These are phyloP conservation scores for Dryas drummondii DNA, from an alignment of 306 rosid genomes.

Conservation along the genomic window DNA sequence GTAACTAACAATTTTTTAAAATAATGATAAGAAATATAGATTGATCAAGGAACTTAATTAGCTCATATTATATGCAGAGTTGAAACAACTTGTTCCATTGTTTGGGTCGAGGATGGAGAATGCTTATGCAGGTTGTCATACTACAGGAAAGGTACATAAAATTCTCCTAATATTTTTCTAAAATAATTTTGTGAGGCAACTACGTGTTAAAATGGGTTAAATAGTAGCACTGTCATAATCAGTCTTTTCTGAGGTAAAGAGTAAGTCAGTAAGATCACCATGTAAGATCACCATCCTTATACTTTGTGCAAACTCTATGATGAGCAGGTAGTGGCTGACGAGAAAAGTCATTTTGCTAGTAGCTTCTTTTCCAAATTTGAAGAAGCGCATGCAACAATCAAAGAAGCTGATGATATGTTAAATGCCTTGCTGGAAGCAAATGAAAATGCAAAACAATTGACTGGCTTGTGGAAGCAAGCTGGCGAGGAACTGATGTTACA, in stretches of 20 bases:
- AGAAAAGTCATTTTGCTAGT: constrained; percentile 32
- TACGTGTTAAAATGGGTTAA: not conserved
- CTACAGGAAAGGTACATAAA: constrained; percentile 46
- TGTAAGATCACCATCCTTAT: constrained; percentile 21
- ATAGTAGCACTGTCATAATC: not conserved
- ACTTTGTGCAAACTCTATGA: constrained; percentile 26
- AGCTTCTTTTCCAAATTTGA: constrained; percentile 61
- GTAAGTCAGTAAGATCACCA: not conserved
- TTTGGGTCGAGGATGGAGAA: constrained; percentile 31
- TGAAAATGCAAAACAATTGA: constrained; percentile 66
- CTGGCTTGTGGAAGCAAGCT: constrained; percentile 62
- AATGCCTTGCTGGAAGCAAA: constrained; percentile 77
- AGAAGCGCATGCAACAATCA: constrained; percentile 67
- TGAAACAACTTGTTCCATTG: constrained; percentile 36
- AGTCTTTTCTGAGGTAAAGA: not conserved
- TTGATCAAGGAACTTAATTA: constrained; percentile 22
- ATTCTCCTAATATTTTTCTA: not conserved
- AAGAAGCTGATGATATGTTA: constrained; percentile 78
- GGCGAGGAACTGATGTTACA: constrained; percentile 60
- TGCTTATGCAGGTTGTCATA: constrained; percentile 38
- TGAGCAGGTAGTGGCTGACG: constrained; percentile 48
- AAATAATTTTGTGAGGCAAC: not conserved
- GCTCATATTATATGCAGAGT: constrained; percentile 51
- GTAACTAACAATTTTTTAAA: constrained; percentile 15
- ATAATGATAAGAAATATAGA: constrained; percentile 14